phyloP scores from a whole-genome alignment of 495 filamentous ascomycete genomes.

The Daldinia childiae region DNA sequence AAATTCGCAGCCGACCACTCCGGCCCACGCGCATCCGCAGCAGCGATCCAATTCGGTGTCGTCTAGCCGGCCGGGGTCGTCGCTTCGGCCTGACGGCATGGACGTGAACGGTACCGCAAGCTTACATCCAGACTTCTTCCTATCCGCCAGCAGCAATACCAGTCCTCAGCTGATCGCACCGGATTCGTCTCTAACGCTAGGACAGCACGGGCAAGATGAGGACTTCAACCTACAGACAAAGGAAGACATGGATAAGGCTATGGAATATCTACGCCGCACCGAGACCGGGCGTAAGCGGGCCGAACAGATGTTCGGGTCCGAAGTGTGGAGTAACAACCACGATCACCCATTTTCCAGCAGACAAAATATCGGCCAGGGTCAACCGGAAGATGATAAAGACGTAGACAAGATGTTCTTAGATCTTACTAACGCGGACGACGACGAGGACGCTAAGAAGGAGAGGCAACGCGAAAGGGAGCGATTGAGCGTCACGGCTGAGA shows the following conservation, averaged over 20 bases:
- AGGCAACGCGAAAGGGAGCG: conserved; percentile 38
- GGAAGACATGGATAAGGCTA: conserved; percentile 45
- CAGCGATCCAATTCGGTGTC: conserved; percentile 45
- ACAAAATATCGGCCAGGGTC: conserved; percentile 36
- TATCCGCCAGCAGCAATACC: conserved; percentile 42
- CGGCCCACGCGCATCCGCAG: conserved; percentile 51
- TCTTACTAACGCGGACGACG: conserved; percentile 60
- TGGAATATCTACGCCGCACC: conserved; percentile 53
- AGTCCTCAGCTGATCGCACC: conserved; percentile 49
- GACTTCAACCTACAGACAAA: conserved; percentile 47
- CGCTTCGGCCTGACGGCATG: conserved; percentile 46
- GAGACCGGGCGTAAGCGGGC: conserved; percentile 52
- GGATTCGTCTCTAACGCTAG: conserved; percentile 49
- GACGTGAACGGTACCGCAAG: conserved; percentile 44
- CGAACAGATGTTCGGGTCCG: conserved; percentile 53
- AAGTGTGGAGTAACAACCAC: conserved; percentile 46
- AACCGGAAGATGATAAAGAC: conserved; percentile 54
- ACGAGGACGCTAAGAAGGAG: conserved; percentile 51
- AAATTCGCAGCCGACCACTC: conserved; percentile 53
- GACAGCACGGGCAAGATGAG: conserved; percentile 50
- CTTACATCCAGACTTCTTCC: conserved; percentile 52
- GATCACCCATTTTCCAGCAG: conserved; percentile 38
- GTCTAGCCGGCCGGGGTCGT: conserved; percentile 48
- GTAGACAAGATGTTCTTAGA: conserved; percentile 65
- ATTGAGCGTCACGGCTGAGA: conserved; percentile 47